Base-by-base conservation (phyloP, 345 rosid species). In the Sapria himalayana region DNA sequence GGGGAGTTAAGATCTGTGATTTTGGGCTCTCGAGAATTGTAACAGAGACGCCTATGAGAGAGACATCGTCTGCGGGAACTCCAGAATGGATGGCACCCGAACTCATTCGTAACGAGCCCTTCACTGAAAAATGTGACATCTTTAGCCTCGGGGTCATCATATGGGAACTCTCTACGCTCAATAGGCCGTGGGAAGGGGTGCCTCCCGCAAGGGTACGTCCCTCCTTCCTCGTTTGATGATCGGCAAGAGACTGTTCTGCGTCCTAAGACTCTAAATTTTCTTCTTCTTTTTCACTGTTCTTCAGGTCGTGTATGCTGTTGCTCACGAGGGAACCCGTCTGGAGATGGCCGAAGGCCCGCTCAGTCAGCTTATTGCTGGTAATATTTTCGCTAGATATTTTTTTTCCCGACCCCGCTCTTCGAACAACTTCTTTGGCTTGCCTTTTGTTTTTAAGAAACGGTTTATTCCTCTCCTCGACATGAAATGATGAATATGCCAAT, bases 41-140 rank as follows among this genome's bases (percentile, higher is more conserved):
- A 86, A 67, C 67, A 7, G 73, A 72, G 14, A 45, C 51, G 9
- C 65, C 81, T 43, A 73, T 91, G 63, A 71, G 69, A 58, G 92
- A 77, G 55, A 54, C 78, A 16, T 71, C 92, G 23, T 84, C 85
- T 35, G 95, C 95, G 16, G 99, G 99, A 63, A 84, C 99, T 18
- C 99, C 93, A 9, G 95, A 84, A 60, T 91, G 99, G 99, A 91
- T 91, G 99, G 96, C 93, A 46, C 99, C 99, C 17, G 96, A 91
- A 43, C 99, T 91, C 25, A 74, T 77, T 29, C 82, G 92, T 16
- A 79, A 74, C 27, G 93, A 82, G 37, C 85, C 85, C 31, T 84
- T 91, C 63, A 72, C 92, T 10, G 95, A 80, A 57, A 91, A 91
- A 58, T 91, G 89, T 7, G 99, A 91, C 58, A 91, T 91, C 60